Evolutionary conservation across 192 early-diverging fungal genomes (phyloP), one percentile per base, ranked within the genome.

Genomic region (Thoreauomyces humboldtii): DNA sequence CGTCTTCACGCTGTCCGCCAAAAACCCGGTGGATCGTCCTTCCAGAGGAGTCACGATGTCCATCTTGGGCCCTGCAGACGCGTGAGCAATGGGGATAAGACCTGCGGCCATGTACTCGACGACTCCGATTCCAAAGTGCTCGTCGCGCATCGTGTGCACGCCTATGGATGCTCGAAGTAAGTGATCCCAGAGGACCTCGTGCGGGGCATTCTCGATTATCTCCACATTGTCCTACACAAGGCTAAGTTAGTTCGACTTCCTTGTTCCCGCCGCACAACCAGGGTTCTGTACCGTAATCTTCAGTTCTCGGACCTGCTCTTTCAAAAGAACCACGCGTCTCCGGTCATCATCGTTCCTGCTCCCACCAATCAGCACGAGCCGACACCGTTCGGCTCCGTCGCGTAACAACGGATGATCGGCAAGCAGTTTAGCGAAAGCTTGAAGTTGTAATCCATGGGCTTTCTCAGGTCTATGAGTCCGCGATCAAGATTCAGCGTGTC

Each of bases 101-200:
- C 92, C 93, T 11, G 91, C 87, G 22, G 93, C 92, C 96, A 99
- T 97, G 69, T 94, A 97, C 71, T 99, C 97, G 1, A 99, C 91
- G 44, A 98, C 84, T 28, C 91, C 88, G 61, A 99, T 99, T 4
- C 97, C 97, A 82, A 99, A 99, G 68, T 99, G 97, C 72, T 99
- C 97, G 66, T 99, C 90, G 66, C 81, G 81, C 97, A 99, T 99
- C 14, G 95, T 92, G 70, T 98, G 95, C 14, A 99, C 44, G 4
- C 95, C 97, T 48, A 99, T 72, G 47, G 81, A 78, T 28, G 86
- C 79, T 15, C 55, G 63, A 19, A 76, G 63, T 2, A 97, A 70
- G 77, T 87, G 86, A 0, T 69, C 65, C 31, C 80, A 72, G 2
- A 99, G 78, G 15, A 78, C 77, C 25, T 71, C 53, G 74, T 89